These are phyloP conservation scores for Dimocarpus longan DNA, from an alignment of 345 rosid genomes.

Conservation along the genomic window DNA sequence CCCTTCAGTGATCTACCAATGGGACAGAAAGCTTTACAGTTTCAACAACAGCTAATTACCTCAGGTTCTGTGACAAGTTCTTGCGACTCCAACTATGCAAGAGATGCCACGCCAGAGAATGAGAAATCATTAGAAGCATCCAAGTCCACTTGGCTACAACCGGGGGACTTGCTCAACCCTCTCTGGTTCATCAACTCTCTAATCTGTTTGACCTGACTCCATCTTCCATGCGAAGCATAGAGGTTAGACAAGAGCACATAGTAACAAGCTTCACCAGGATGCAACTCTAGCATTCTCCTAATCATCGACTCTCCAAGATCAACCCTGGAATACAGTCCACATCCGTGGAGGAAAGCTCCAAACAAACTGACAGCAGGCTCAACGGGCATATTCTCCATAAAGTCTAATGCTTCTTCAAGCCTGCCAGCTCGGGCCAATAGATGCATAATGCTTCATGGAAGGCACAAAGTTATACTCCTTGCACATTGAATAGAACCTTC, in stretches of 20 bases:
- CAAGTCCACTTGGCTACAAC: constrained; percentile 54
- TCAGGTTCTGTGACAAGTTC: background rate
- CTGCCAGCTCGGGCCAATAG: constrained; percentile 85
- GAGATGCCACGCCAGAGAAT: constrained; percentile 24
- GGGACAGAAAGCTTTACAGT: background rate
- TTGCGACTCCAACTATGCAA: constrained; percentile 15
- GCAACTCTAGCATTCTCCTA: constrained; percentile 59
- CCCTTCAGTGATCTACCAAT: background rate
- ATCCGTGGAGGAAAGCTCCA: constrained; percentile 90
- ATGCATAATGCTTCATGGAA: constrained; percentile 70
- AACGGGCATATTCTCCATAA: constrained; percentile 70
- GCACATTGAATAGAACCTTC: constrained; percentile 82
- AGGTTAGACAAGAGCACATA: constrained; percentile 75
- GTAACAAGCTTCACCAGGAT: constrained; percentile 76
- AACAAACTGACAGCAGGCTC: constrained; percentile 58
- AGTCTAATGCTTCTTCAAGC: constrained; percentile 76
- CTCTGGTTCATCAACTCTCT: constrained; percentile 74
- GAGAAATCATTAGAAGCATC: constrained; percentile 30
- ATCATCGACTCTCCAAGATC: constrained; percentile 78
- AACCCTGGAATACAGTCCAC: constrained; percentile 78
- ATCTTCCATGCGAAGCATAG: constrained; percentile 83
- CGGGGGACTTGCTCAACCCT: constrained; percentile 61
- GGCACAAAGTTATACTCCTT: constrained; percentile 61
- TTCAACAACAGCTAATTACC: background rate
- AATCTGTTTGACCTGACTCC: constrained; percentile 66